Evolutionary conservation across 768 basidiomycete species (phyloP).

Genomic region (Suillus brevipes): DNA sequence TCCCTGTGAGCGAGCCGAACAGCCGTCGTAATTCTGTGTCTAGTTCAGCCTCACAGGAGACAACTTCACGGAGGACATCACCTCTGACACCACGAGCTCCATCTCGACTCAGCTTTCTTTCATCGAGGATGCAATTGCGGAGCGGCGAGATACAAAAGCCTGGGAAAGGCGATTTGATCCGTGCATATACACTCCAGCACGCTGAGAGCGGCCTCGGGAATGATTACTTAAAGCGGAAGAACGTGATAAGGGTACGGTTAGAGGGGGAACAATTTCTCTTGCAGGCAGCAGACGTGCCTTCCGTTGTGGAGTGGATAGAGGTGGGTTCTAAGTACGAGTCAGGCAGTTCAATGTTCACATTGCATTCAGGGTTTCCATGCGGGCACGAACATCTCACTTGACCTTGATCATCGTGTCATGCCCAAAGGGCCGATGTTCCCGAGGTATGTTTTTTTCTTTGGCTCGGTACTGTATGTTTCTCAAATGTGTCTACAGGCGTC

Average conservation of each 20-base stretch:
- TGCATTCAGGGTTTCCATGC: conserved; percentile 78
- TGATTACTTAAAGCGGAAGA: conserved; percentile 90
- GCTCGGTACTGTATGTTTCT: background rate
- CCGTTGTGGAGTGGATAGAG: conserved; percentile 96
- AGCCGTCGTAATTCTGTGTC: conserved; percentile 20
- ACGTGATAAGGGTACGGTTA: conserved; percentile 88
- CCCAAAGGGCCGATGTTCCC: conserved; percentile 87
- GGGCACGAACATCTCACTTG: conserved; percentile 87
- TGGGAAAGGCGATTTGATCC: conserved; percentile 54
- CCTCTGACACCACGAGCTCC: conserved; percentile 18
- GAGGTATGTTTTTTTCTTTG: conserved; percentile 45
- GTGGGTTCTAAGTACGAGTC: conserved; percentile 37
- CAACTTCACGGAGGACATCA: conserved; percentile 17
- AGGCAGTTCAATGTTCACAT: conserved; percentile 7
- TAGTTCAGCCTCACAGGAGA: conserved; percentile 17
- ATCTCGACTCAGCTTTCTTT: conserved; percentile 26
- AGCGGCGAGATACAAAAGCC: conserved; percentile 40
- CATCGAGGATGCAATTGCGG: conserved; percentile 15
- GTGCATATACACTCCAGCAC: conserved; percentile 78
- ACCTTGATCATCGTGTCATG: conserved; percentile 91
- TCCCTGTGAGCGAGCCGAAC: conserved; percentile 24
- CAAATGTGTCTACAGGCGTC: conserved; percentile 19
- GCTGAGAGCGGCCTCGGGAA: conserved; percentile 95
- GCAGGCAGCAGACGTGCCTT: conserved; percentile 80
- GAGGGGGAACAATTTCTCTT: conserved; percentile 97